Evolutionary conservation across 2,329 filamentous ascomycete species (phyloP).

Genomic region (Fusarium sp.): DNA sequence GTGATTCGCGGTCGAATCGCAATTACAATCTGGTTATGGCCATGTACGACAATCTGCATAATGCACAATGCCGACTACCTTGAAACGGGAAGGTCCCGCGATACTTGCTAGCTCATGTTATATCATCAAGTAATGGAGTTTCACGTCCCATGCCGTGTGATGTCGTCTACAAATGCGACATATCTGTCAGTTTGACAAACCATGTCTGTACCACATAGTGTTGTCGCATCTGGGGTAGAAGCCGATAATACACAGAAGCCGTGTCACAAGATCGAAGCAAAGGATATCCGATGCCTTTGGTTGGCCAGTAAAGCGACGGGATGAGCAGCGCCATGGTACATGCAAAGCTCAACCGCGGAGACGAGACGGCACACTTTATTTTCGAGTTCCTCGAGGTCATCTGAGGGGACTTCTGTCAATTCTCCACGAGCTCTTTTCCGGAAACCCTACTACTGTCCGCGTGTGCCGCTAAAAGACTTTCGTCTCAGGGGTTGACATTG

Average conservation of each 20-base stretch:
- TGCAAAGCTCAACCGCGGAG: not conserved
- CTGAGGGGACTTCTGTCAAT: not conserved
- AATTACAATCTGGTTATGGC: not conserved
- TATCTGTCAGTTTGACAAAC: conserved; percentile 42
- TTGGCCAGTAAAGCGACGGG: conserved; percentile 27
- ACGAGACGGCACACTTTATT: not conserved
- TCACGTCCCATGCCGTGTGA: conserved; percentile 1
- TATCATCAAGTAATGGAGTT: conserved; percentile 3
- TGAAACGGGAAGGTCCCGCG: conserved; percentile 16
- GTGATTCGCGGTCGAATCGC: not conserved
- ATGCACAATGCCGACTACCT: conserved; percentile 20
- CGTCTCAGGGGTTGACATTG: not conserved
- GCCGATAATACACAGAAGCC: conserved; percentile 28
- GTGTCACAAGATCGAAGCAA: conserved; percentile 22
- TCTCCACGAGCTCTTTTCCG: not conserved
- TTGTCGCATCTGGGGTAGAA: conserved; percentile 28
- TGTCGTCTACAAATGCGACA: conserved; percentile 14
- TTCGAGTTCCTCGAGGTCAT: not conserved
- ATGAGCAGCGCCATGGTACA: not conserved
- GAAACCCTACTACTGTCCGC: not conserved
- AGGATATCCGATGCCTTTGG: conserved; percentile 1
- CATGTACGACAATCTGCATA: not conserved
- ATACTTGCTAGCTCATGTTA: not conserved
- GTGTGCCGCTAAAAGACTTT: not conserved
- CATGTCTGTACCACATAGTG: conserved; percentile 13